A percentile compares a stretch with the other conserved stretches of the same genome.
phyloP scores from a whole-genome alignment of 1,284 basidiomycete species.

The Irpex sp. region DNA sequence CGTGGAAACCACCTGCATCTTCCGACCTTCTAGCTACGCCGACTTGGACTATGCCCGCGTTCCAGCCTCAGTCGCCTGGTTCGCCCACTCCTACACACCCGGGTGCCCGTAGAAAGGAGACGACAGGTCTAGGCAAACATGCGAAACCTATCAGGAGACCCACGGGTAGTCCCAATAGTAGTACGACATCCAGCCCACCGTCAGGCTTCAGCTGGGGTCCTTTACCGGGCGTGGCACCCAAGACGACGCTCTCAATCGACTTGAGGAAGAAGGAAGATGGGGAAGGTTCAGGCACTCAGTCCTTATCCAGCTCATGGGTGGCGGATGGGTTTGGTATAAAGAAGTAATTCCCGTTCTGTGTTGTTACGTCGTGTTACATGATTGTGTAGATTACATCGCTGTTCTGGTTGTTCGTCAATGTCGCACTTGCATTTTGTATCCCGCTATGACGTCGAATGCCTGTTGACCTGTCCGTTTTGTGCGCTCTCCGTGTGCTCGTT shows the following conservation, averaged over 20 bases:
- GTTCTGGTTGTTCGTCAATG: background rate
- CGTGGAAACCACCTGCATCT: background rate
- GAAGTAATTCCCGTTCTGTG: background rate
- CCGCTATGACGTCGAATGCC: background rate
- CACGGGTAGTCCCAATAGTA: background rate
- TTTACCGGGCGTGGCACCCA: constrained; percentile 37
- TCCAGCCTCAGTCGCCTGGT: background rate
- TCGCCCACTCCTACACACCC: constrained; percentile 9
- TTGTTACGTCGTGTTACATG: background rate
- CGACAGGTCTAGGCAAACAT: constrained; percentile 2
- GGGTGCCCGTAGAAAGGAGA: constrained; percentile 7
- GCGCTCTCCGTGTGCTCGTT: constrained; percentile 3
- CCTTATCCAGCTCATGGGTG: constrained; percentile 23
- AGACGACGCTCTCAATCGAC: constrained; percentile 29
- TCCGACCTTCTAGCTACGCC: background rate
- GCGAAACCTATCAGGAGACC: constrained; percentile 1
- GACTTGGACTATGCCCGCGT: background rate
- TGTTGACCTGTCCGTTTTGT: constrained; percentile 6
- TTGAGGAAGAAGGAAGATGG: constrained; percentile 16
- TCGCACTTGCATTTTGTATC: background rate
- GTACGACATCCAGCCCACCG: constrained; percentile 27
- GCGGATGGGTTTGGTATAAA: constrained; percentile 21
- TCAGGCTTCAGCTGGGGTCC: constrained; percentile 63
- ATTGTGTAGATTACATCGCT: background rate
- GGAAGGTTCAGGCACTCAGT: constrained; percentile 4